Evolutionary conservation across 352 stramenopile genomes (phyloP), one percentile per base, ranked within the genome.

Genomic region (Phytophthora uliginosa): DNA sequence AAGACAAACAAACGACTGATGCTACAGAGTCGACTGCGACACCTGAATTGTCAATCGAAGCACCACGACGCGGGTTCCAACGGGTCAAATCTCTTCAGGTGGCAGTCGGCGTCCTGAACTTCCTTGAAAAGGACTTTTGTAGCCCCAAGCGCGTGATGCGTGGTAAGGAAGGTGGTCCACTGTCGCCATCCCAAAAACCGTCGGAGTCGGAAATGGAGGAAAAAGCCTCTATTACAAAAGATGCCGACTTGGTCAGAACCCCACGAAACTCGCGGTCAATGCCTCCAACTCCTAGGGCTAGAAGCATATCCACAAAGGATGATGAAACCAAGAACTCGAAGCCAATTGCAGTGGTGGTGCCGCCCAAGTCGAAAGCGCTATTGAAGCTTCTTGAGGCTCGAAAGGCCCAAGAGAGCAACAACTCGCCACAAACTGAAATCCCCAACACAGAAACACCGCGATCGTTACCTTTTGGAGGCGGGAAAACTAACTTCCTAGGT

Each of bases 71-170:
- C 0, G 66, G 66, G 1, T 86, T 91, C 28, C 77, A 72, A 8
- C 73, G 73, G 12, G 73, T 93, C 51, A 89, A 86, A 33, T 82
- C 81, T 34, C 76, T 94, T 15, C 82, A 88, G 33, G 87, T 92
- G 2, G 88, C 87, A 0, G 63, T 75, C 0, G 84, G 86, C 18
- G 87, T 95, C 26, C 75, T 95, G 15, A 56, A 76, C 4, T 93
- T 93, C 52, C 77, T 95, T 0, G 79, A 93, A 42, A 87, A 92
- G 28, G 87, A 93, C 45, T 92, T 95, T 58, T 95, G 87, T 59
- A 87, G 74, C 22, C 75, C 77, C 0, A 76, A 72, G 15, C 80
- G 80, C 4, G 62, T 77, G 4, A 58, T 67, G 12, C 61, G n/a
- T 24, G 60, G 59, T 4, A 74, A 66, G 26, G 59, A 67, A 17